Percentiles rank a stretch among this genome's conserved stretches.
phyloP scores from a whole-genome alignment of 345 rosid genomes.

The Eucalyptus tenuipes region DNA sequence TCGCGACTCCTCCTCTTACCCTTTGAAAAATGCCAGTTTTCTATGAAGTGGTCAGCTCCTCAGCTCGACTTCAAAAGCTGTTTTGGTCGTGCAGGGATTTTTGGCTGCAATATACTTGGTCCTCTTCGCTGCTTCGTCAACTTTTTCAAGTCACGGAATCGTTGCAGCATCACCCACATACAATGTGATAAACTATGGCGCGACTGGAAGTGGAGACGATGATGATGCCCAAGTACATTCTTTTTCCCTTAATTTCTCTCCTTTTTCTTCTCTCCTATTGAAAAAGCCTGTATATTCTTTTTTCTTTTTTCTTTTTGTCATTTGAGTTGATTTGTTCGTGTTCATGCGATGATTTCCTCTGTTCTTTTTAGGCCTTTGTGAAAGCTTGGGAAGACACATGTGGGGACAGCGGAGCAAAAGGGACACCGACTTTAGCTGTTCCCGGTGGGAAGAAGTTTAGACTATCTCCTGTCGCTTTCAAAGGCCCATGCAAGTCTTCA shows the following conservation, averaged over 20 bases:
- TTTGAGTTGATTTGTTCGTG: not conserved
- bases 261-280: not conserved
- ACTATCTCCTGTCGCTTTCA: not conserved
- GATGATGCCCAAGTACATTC: not conserved
- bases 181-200: not conserved
- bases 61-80: not conserved
- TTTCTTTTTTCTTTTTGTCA: not conserved
- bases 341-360: not conserved
- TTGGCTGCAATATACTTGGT: not conserved
- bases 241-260: not conserved
- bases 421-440: not conserved
- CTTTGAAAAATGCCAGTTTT: not conserved
- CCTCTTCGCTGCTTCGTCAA: not conserved
- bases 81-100: not conserved
- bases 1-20: not conserved
- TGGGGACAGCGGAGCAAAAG: not conserved
- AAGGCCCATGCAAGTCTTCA: constrained; percentile 17
- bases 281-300: not conserved
- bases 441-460: constrained; percentile 2
- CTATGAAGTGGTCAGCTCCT: not conserved
- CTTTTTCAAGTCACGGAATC: not conserved
- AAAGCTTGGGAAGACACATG: constrained; percentile 15
- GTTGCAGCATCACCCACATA: not conserved
- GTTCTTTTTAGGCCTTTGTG: constrained; percentile 10
- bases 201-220: not conserved